Base-by-base conservation (phyloP, 148 eudicot species). In the Euryodendron excelsum region DNA sequence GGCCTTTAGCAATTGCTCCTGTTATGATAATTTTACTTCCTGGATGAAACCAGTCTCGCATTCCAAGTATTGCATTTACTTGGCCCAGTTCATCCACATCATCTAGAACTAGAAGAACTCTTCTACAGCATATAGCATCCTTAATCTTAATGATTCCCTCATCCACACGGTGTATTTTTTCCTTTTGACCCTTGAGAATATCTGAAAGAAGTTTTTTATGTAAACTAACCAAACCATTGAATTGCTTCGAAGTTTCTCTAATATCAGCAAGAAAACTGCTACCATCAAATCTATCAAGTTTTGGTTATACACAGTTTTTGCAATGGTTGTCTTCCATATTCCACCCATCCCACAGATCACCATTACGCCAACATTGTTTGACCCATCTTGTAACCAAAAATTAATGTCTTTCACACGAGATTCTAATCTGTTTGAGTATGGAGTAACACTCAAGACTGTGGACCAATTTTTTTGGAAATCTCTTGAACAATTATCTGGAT, bases 11-110 rank as follows among this genome's bases (percentile, higher is more conserved):
- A n/a, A n/a, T n/a, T n/a, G n/a, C n/a, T n/a, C n/a, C n/a, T n/a
- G n/a, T n/a, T 21, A 69, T 69, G 18, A 69, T 69, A 13, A 69
- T 69, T 69, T 69, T 69, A 44, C 73, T 69, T 6, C 73, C 73
- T n/a, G 27, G 53, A 1, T 1, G 3, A 41, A 69, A 3, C 55
- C 52, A 69, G 1, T 41, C 55, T 69, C 31, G 73, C 73, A 39
- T 44, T 33, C 21, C 41, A 3, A 64, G n/a, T n/a, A n/a, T n/a
- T n/a, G n/a, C n/a, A n/a, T n/a, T n/a, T n/a, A n/a, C n/a, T n/a
- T n/a, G n/a, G n/a, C n/a, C n/a, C n/a, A n/a, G n/a, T n/a, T n/a
- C n/a, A n/a, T n/a, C n/a, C n/a, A n/a, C n/a, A n/a, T n/a, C 23
- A 44, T 69, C 55, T 4, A 69, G 53, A 47, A n/a, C 73, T 41